Evolutionary conservation across 306 rosid genomes (phyloP).

Genomic region (Citrullus mucosospermus): DNA sequence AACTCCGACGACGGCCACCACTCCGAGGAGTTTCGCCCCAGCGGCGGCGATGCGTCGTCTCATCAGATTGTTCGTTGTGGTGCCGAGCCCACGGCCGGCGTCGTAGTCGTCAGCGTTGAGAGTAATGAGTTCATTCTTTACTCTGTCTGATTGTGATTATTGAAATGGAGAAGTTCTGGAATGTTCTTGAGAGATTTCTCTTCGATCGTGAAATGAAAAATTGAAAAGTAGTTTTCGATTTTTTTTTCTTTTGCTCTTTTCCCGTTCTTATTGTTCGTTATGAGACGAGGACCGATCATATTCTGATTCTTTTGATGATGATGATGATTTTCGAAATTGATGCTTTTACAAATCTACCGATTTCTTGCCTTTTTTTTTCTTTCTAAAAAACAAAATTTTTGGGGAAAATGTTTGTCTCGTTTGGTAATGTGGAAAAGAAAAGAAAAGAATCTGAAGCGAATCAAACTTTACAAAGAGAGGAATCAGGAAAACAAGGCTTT

Average conservation of each 20-base stretch:
- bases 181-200: background rate
- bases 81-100: constrained; percentile 6
- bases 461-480: too few relatives aligned
- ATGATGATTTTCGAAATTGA: background rate
- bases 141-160: constrained; percentile 26
- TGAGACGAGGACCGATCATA: background rate
- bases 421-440: background rate
- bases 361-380: background rate
- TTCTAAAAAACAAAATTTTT: too few relatives aligned
- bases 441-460: background rate
- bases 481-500: background rate
- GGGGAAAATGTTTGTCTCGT: background rate
- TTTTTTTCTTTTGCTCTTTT: background rate
- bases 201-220: background rate
- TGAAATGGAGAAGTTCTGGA: background rate
- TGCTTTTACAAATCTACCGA: background rate
- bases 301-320: background rate
- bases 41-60: constrained; percentile 6
- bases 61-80: constrained; percentile 16
- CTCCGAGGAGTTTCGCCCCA: background rate
- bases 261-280: background rate
- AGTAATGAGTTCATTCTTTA: constrained; percentile 35
- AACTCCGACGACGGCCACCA: constrained; percentile 8
- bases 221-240: background rate
- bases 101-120: background rate